phyloP scores from a whole-genome alignment of 202 grass and related monocot species.

The Setaria viridis region DNA sequence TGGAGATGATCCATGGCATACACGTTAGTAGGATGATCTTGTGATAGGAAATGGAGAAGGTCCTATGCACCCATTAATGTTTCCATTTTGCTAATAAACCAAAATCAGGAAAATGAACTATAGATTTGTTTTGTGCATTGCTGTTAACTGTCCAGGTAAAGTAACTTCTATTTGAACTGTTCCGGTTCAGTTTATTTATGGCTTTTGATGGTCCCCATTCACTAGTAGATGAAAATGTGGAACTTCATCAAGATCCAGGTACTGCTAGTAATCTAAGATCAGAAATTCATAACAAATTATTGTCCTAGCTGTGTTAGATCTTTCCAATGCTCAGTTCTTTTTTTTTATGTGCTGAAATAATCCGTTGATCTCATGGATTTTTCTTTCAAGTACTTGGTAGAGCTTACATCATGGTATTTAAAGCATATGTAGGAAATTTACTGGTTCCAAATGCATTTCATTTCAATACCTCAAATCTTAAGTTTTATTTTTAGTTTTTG shows the following conservation, averaged over 20 bases:
- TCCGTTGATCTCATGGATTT: conserved; percentile 10
- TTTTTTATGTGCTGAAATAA: conserved; percentile 8
- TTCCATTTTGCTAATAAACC: conserved; percentile 31
- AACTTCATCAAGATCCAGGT: background rate
- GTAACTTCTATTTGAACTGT: conserved; percentile 7
- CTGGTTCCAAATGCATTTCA: background rate
- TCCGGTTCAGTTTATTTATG: conserved; percentile 10
- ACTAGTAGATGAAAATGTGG: conserved; percentile 18
- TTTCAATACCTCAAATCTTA: background rate
- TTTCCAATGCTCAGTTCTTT: background rate
- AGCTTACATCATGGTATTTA: conserved; percentile 10
- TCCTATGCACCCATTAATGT: conserved; percentile 32
- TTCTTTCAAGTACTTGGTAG: conserved; percentile 12
- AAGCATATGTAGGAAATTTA: background rate
- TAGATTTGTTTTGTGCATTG: conserved; percentile 11
- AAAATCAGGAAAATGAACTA: conserved; percentile 17
- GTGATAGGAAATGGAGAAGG: conserved; percentile 7
- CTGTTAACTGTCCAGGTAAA: background rate
- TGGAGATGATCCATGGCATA: background rate
- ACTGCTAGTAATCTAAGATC: conserved; percentile 13
- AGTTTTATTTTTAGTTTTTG: background rate
- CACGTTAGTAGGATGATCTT: background rate
- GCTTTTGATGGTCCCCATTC: conserved; percentile 15
- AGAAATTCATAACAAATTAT: conserved; percentile 8
- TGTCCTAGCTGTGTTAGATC: conserved; percentile 7